Conservation (phyloP, 352 stramenopile genomes). For the Globisporangium paroecandrum region DNA sequence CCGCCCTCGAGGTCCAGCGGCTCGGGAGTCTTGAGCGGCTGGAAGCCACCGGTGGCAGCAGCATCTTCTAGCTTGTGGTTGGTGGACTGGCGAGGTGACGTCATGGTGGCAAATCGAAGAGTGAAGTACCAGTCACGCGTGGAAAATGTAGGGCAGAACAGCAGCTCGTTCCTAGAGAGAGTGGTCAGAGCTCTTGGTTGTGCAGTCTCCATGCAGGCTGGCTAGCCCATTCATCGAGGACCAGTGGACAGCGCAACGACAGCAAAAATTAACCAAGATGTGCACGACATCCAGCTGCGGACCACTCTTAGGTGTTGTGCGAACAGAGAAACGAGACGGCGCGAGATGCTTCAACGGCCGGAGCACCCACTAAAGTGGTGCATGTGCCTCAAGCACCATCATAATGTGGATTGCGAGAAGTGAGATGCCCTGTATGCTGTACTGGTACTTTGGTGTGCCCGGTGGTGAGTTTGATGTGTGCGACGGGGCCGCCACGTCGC, state of each 20-base stretch:
- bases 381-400: neutral
- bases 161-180: neutral
- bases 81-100: neutral
- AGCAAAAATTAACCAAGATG: neutral
- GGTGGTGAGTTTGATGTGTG: neutral
- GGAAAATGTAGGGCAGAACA: neutral
- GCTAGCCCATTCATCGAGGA: neutral
- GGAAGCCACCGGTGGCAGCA: neutral
- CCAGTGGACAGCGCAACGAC: neutral
- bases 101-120: conserved; percentile 5
- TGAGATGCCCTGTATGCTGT: neutral
- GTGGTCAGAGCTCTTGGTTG: neutral
- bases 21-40: conserved; percentile 12
- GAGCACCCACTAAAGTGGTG: neutral
- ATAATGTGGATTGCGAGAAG: neutral
- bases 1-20: conserved; percentile 13
- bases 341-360: neutral
- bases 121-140: neutral
- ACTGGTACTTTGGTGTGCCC: neutral
- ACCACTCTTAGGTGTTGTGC: neutral
- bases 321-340: neutral
- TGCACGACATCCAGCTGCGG: neutral
- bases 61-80: neutral
- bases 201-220: no score
- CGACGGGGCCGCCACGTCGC: neutral